Percentiles rank a stretch among this genome's conserved stretches.
Evolutionary conservation across 805 yeast genomes (phyloP).

Genomic region (Blastobotrys parvus): DNA sequence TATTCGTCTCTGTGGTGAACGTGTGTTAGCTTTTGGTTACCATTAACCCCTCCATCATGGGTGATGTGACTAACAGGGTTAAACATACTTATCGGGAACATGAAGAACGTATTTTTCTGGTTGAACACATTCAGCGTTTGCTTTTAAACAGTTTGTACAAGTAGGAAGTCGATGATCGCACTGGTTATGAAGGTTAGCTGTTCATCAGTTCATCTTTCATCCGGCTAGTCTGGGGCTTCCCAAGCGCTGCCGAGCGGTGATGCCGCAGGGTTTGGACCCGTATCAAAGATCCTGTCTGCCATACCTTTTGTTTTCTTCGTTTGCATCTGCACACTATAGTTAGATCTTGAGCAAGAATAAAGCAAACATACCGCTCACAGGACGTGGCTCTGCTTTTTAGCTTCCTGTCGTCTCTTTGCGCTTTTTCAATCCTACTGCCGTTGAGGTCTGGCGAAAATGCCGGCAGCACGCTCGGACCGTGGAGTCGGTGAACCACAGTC

Average conservation of each 20-base stretch:
- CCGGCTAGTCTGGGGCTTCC: too few species aligned
- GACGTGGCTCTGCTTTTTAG: conserved; percentile 18
- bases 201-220: too few species aligned
- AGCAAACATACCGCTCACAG: conserved; percentile 16
- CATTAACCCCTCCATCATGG: neutral
- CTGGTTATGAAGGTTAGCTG: too few species aligned
- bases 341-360: neutral
- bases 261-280: too few species aligned
- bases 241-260: too few species aligned
- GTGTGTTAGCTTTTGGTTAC: neutral
- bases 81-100: conserved; percentile 31
- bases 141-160: conserved; percentile 59
- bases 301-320: conserved; percentile 17
- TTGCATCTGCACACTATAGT: conserved; percentile 12
- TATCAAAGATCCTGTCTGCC: too few species aligned
- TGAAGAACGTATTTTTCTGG: conserved; percentile 49
- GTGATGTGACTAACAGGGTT: neutral
- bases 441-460: neutral
- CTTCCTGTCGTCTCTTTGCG: neutral
- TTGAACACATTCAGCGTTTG: conserved; percentile 53
- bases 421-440: neutral
- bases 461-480: too few species aligned
- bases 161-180: conserved; percentile 60
- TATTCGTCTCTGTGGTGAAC: conserved; percentile 37
- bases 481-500: too few species aligned